Evolutionary conservation across 1,284 basidiomycete species (phyloP).

Genomic region (Melampsora allii-populina): DNA sequence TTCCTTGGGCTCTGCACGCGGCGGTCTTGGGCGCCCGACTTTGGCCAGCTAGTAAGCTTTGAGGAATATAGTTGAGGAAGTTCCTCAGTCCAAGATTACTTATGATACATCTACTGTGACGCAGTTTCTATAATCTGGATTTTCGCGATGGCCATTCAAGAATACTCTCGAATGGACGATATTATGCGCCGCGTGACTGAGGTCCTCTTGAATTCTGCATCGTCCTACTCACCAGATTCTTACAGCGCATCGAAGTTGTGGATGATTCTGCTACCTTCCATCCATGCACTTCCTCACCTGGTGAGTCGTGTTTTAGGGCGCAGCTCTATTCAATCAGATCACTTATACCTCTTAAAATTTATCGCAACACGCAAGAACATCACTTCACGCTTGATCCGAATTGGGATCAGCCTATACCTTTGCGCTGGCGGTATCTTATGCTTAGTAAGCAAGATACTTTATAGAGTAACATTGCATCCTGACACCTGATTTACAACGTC

Average conservation of each 20-base stretch:
- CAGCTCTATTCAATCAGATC: too few relatives aligned
- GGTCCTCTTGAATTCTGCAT: not conserved
- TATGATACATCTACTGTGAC: not conserved
- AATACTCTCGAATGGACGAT: not conserved
- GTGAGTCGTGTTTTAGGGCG: not conserved
- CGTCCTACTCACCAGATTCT: not conserved
- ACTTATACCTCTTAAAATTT: too few relatives aligned
- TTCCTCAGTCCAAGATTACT: not conserved
- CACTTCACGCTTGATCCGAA: not conserved
- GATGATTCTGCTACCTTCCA: not conserved
- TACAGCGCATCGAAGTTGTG: not conserved
- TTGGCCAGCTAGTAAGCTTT: not conserved
- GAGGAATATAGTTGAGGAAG: not conserved
- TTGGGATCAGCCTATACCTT: conserved; percentile 1
- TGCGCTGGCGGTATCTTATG: not conserved
- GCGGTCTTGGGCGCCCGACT: not conserved
- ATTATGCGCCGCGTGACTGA: not conserved
- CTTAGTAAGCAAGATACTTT: not conserved
- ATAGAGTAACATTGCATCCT: not conserved
- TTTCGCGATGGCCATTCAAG: not conserved
- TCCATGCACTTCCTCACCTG: not conserved
- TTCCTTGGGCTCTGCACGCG: not conserved
- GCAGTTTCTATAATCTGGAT: not conserved
- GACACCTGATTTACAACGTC: not conserved
- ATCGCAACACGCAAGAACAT: too few relatives aligned